phyloP scores from a whole-genome alignment of 192 early-diverging fungal species.

The Ambispora gerdemannii region DNA sequence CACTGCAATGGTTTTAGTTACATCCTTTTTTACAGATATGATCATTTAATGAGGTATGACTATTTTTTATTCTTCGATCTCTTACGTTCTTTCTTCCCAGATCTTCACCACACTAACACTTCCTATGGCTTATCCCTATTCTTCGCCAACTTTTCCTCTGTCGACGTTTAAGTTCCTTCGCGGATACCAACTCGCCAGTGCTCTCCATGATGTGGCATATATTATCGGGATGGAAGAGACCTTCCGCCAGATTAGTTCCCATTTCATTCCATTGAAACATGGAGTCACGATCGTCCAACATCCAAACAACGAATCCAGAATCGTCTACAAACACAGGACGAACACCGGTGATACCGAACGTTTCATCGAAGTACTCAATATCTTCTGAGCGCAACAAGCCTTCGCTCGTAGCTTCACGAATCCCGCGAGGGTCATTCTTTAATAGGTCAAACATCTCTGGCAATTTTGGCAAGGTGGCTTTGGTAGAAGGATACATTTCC shows the following conservation, averaged over 20 bases:
- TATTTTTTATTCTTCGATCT: no score
- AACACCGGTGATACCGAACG: conserved; percentile 5
- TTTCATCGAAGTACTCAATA: conserved; percentile 8
- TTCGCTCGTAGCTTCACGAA: conserved; percentile 1
- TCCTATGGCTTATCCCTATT: not conserved
- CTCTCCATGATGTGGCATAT: not conserved
- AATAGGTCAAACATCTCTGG: no score
- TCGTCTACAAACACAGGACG: conserved; percentile 5
- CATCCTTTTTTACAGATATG: no score
- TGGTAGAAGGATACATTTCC: no score
- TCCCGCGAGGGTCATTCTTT: no score
- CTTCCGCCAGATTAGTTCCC: conserved; percentile 2
- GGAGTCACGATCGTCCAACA: conserved; percentile 6
- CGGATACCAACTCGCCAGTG: not conserved
- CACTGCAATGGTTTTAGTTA: no score
- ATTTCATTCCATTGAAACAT: conserved; percentile 5
- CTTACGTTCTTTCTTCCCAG: no score
- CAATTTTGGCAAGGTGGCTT: no score
- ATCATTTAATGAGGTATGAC: no score
- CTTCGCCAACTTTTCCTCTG: not conserved
- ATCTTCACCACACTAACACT: no score
- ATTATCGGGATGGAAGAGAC: not conserved
- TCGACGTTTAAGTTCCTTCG: not conserved
- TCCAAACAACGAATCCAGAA: conserved; percentile 7
- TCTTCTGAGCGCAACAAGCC: not conserved